Evolutionary conservation across 1,139 yeast genomes (phyloP), one percentile per base, ranked within the genome.

Genomic region (Taiozyma sp.): DNA sequence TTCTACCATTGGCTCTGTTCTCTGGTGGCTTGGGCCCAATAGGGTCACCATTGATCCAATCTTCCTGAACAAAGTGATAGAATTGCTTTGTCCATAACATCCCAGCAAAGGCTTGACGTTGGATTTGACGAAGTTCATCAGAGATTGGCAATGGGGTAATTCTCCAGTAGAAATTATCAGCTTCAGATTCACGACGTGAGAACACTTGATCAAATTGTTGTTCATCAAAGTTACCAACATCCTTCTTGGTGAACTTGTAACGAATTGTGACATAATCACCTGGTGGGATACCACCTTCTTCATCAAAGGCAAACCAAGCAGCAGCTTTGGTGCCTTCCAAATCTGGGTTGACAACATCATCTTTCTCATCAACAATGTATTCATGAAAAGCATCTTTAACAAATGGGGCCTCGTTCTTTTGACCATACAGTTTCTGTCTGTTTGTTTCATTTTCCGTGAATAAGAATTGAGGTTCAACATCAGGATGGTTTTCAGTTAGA

Each of bases 21-120:
- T 79, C 76, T 3, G 93, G 89, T 10, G 96, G 97, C 44, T 83
- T 81, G 49, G 77, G 80, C 39, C 78, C 82, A 13, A 88, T 80
- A 6, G 95, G 90, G 67, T 91, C 98, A 56, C 98, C 98, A 55
- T 80, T 75, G 46, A 85, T 80, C 98, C 98, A 91, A 62, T 87
- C 87, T 55, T 82, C 83, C 68, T 87, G 95, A 53, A 91, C 83
- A 63, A 90, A 88, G 64, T 88, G 86, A 67, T 91, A 91, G 67
- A 86, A 91, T 68, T 91, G 98, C 67, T 91, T 91, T 11, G 95
- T 85, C 98, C 98, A 91, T 62, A 91, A 74, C 69, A 91, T 76
- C 1, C 98, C 97, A 9, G 97, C 93, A 68, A 89, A 88, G 0
- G 97, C 96, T 71, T 91, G 97, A 64, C 97, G 80, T 73, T 91